Evolutionary conservation across 345 rosid genomes (phyloP), one percentile per base, ranked within the genome.

Genomic region (Turnera subulata): DNA sequence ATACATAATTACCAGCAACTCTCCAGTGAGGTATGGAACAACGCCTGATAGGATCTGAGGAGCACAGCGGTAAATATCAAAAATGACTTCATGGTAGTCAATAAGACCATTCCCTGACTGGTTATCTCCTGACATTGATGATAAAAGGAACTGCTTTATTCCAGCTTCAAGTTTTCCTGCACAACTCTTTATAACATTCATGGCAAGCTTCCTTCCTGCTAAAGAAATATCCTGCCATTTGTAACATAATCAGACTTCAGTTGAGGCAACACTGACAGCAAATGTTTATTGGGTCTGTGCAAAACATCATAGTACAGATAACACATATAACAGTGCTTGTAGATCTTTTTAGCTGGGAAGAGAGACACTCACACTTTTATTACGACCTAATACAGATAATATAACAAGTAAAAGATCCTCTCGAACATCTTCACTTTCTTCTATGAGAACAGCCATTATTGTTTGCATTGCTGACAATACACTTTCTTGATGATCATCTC

Each of bases 401-500:
- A 89, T 39, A 61, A 80, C 71, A 49, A 78, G 76, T 70, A 93
- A 61, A 42, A 87, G 87, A 75, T 89, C 88, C 68, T 93, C 99
- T 42, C 46, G 74, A 59, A 89, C 73, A 65, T 89, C 97, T 76
- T 93, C 99, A 66, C 94, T 93, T 69, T 93, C 96, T 78, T 93
- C 92, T 72, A 93, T 70, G 62, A 89, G 84, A 69, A 84, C 84
- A 32, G 62, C 70, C 92, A 93, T 84, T 80, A 87, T 89, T 55
- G 80, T 84, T 70, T 85, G 92, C 97, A 93, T 93, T 44, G 99
- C 89, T 35, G 86, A 70, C 19, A 85, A 59, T 72, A 93, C 90
- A 76, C 79, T 81, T 73, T 87, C 87, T 50, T 86, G 97, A 71
- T 87, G 97, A 70, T 89, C 94, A 81, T 89, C 97, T 51, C 99